These are phyloP conservation scores for Mesembryanthemum crystallinum DNA, from an alignment of 148 eudicot genomes.

Conservation along the genomic window DNA sequence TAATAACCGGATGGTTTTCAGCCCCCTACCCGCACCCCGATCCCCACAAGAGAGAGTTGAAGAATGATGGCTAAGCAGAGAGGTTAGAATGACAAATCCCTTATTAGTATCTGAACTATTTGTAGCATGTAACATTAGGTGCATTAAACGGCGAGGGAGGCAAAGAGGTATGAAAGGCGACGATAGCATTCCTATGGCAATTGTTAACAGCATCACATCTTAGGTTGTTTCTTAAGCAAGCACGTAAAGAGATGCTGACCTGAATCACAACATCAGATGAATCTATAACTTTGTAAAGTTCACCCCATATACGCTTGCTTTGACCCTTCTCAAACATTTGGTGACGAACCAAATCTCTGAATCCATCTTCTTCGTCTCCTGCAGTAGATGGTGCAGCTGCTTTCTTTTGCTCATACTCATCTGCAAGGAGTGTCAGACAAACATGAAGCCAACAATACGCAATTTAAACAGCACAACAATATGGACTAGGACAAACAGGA, in stretches of 20 bases:
- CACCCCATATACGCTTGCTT: slow-evolving; percentile 99
- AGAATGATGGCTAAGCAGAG: not conserved
- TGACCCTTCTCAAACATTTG: slow-evolving; percentile 97
- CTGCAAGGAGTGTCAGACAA: slow-evolving; percentile 34
- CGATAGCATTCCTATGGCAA: not conserved
- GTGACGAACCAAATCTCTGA: slow-evolving; percentile 89
- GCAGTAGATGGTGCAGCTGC: slow-evolving; percentile 41
- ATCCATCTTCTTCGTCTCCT: slow-evolving; percentile 79
- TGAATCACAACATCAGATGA: slow-evolving; percentile 97
- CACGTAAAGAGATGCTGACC: slow-evolving; percentile 37
- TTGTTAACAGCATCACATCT: not conserved
- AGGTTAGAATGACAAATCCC: not conserved
- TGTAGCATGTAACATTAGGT: too few species aligned
- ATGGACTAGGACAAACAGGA: not conserved
- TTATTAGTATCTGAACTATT: too few species aligned
- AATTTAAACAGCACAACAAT: not conserved
- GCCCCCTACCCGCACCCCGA: not conserved
- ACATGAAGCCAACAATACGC: slow-evolving; percentile 10
- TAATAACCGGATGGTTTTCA: not conserved
- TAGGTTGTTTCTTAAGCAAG: not conserved
- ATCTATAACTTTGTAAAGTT: slow-evolving; percentile 92
- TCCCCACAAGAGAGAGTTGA: not conserved
- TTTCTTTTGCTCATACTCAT: slow-evolving; percentile 63
- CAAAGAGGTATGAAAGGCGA: not conserved
- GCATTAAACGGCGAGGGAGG: not conserved